Evolutionary conservation across 1,284 basidiomycete genomes (phyloP).

Genomic region (Ceratobasidium sp.): DNA sequence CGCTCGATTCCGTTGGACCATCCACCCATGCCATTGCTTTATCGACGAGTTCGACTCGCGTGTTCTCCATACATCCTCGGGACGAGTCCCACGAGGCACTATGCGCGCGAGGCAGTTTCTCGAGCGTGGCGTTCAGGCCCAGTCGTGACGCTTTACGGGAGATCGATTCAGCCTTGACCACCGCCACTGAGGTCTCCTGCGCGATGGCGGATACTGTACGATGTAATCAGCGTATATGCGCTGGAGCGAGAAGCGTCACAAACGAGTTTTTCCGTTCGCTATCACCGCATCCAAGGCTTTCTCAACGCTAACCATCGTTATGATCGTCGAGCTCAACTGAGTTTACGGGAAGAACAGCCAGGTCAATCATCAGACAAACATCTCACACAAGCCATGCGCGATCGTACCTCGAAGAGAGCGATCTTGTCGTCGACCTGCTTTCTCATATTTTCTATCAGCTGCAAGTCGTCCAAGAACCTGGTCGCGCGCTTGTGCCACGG

Average conservation of each 20-base stretch:
- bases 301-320: not conserved
- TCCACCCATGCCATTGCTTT: not conserved
- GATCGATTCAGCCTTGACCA: not conserved
- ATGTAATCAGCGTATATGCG: not conserved
- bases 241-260: not conserved
- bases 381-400: no score
- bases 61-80: constrained; percentile 1
- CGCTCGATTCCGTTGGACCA: not conserved
- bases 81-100: constrained; percentile 18
- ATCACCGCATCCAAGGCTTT: not conserved
- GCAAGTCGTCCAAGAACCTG: not conserved
- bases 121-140: not conserved
- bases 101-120: not conserved
- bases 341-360: not conserved
- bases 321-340: not conserved
- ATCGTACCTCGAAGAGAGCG: not conserved
- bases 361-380: not conserved
- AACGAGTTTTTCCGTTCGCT: not conserved
- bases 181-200: not conserved
- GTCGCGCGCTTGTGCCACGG: not conserved
- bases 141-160: not conserved
- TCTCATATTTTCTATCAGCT: not conserved
- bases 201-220: not conserved
- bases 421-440: not conserved
- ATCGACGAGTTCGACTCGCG: not conserved